Evolutionary conservation across 257 asterid species (phyloP).

Genomic region (Nicotiana otophora): DNA sequence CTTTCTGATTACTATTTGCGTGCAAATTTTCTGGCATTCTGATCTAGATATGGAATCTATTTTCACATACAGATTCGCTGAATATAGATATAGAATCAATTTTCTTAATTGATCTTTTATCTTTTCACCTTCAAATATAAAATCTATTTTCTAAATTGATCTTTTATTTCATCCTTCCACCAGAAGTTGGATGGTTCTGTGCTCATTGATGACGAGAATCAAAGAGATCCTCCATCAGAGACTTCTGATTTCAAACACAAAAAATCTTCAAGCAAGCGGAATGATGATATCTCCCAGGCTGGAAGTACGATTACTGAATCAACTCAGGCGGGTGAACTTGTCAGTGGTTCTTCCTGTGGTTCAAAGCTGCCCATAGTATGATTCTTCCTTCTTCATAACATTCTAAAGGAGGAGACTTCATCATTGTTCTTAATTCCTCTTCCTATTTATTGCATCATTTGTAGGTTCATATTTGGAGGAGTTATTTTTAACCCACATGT

Average conservation of each 20-base stretch:
- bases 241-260: conserved; percentile 39
- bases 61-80: background rate
- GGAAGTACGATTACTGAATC: conserved; percentile 80
- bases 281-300: conserved; percentile 77
- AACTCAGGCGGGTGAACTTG: conserved; percentile 72
- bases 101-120: background rate
- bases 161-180: conserved; percentile 29
- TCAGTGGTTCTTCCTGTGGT: conserved; percentile 63
- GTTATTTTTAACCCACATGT: background rate
- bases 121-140: conserved; percentile 2
- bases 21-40: background rate
- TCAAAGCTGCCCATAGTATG: conserved; percentile 69
- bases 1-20: background rate
- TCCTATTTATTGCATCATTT: background rate
- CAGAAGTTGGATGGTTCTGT: conserved; percentile 73
- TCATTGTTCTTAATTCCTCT: background rate
- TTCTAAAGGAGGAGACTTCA: background rate
- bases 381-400: conserved; percentile 15
- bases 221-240: conserved; percentile 49
- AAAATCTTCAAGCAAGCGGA: conserved; percentile 73
- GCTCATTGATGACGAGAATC: conserved; percentile 45
- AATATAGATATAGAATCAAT: conserved; percentile 2
- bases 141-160: conserved; percentile 2
- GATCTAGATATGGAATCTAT: background rate
- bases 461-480: background rate